phyloP scores from a whole-genome alignment of 148 eudicot species.

The Rheum nobile region DNA sequence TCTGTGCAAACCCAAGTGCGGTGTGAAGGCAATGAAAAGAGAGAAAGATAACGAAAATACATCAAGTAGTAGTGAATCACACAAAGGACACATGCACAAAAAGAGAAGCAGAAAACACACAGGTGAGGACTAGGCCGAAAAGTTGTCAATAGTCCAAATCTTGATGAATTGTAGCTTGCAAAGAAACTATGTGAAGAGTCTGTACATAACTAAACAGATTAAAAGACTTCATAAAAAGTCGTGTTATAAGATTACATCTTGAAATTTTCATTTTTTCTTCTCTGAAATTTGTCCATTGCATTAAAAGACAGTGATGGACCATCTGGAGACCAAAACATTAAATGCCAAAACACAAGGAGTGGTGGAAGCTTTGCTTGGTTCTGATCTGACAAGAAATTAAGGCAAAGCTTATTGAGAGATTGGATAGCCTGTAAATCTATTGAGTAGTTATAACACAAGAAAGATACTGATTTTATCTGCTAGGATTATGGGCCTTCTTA shows the following conservation, averaged over 20 bases:
- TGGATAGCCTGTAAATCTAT: neutral
- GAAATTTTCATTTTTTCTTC: neutral
- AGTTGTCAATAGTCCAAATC: too few species aligned
- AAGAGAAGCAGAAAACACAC: too few species aligned
- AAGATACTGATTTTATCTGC: neutral
- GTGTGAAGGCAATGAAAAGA: too few species aligned
- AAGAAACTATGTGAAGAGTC: too few species aligned
- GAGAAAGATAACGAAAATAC: too few species aligned
- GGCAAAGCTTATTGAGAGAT: neutral
- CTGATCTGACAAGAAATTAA: neutral
- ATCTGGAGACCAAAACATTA: neutral
- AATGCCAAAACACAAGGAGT: constrained; percentile 1
- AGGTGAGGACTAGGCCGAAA: too few species aligned
- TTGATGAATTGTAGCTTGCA: too few species aligned
- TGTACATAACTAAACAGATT: too few species aligned
- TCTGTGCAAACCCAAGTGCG: too few species aligned
- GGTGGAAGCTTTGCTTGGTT: neutral
- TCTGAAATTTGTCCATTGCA: neutral
- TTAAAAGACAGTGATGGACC: neutral
- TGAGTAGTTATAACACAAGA: neutral
- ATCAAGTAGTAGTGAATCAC: too few species aligned
- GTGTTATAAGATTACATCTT: neutral
- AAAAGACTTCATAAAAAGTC: too few species aligned
- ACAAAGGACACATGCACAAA: too few species aligned
- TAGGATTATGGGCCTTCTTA: neutral